A percentile compares a stretch with the other conserved stretches of the same genome.
Conservation (phyloP, 345 rosid species). For the Hirschfeldia incana region DNA sequence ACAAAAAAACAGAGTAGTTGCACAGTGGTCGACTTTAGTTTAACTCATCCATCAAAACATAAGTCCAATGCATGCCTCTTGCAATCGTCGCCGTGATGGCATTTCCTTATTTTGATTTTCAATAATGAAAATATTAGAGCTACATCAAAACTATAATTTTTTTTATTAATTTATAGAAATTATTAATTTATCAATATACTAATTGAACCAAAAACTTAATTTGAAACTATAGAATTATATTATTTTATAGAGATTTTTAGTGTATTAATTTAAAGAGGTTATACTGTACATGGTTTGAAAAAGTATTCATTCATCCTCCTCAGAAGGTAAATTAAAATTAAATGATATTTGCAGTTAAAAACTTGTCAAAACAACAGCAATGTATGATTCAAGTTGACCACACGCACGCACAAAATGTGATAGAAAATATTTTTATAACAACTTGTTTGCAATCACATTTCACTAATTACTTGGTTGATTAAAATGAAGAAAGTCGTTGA, state of each 20-base stretch:
- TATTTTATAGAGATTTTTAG: too few species aligned
- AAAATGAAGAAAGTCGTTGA: slow-evolving; percentile 8
- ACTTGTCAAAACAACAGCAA: not conserved
- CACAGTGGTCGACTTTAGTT: slow-evolving; percentile 1
- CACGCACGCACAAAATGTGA: not conserved
- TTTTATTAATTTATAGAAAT: too few species aligned
- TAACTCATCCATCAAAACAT: slow-evolving; percentile 18
- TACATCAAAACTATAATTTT: too few species aligned
- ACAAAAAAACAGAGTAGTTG: slow-evolving; percentile 12
- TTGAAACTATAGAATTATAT: too few species aligned
- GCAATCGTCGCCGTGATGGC: slow-evolving; percentile 7
- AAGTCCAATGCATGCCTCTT: slow-evolving; percentile 11
- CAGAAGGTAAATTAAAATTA: not conserved
- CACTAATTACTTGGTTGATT: not conserved
- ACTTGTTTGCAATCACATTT: not conserved
- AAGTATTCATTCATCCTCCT: not conserved
- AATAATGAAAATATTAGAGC: not conserved
- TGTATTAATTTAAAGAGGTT: too few species aligned
- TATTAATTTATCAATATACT: too few species aligned
- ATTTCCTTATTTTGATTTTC: not conserved
- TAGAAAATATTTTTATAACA: not conserved
- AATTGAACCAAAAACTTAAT: too few species aligned
- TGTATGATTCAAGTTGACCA: not conserved
- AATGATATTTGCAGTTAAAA: not conserved
- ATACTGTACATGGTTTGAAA: not conserved